Base-by-base conservation (phyloP, 257 asterid species). In the Solanum pimpinellifolium region DNA sequence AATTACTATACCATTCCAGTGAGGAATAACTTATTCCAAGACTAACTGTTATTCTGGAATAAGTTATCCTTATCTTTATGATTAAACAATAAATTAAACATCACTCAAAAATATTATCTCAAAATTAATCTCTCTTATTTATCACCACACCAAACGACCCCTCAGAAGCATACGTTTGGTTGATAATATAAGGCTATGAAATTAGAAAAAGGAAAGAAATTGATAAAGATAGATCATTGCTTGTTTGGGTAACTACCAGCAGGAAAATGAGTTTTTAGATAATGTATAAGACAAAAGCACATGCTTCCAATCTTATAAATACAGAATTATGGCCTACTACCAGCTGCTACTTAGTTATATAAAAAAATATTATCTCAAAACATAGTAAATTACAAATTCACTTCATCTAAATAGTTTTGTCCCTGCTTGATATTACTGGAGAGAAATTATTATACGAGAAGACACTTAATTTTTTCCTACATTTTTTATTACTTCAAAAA, bases 201-300 rank as follows among this genome's bases (percentile, higher is more conserved):
- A 60, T 21, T 60, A 84, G 25, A 33, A 66, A 42, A 59, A 25
- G 42, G n/a, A 11, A 69, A 69, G 20, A 56, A 9, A 69, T 60
- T 37, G 41, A 41, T 39, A 70, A 66, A 37, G 11, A 41, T 39
- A 84, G 76, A 84, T 66, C 13, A 20, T 84, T 66, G 21, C 31
- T 13, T 88, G 88, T 47, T 85, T 52, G 72, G 76, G 84, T 59
- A 85, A 85, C 88, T 77, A 78, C 75, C 83, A 75, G 65, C 86
- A 86, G 47, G 80, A 85, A 49, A 83, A 9, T 84, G 18, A 27
- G 33, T 84, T 75, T 59, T 69, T 73, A 65, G 72, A 27, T 80
- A 78, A 46, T 78, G 25, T 18, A 47, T 16, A 80, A 10, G 84
- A 47, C 90, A 76, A 59, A 76, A 15, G 88, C 91, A 89, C 89